phyloP scores from a whole-genome alignment of 1,139 yeast genomes.

The Geotrichum fermentans region DNA sequence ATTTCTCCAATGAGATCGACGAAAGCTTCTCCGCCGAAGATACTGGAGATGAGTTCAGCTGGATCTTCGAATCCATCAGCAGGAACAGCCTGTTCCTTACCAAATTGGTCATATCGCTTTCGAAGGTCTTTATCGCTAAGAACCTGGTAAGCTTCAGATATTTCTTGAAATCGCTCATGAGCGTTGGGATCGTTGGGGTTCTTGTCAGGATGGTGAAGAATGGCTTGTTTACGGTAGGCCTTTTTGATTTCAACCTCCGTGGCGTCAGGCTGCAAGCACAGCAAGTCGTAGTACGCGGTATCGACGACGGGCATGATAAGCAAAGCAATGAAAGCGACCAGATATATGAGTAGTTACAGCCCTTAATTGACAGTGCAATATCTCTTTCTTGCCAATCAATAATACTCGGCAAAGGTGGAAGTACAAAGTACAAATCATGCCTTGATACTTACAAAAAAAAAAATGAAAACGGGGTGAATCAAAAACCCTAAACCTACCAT shows the following conservation, averaged over 20 bases:
- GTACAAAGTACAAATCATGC: neutral
- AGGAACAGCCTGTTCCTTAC: slow-evolving; percentile 80
- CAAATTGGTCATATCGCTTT: slow-evolving; percentile 73
- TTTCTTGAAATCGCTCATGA: slow-evolving; percentile 54
- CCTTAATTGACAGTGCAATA: too few relatives aligned
- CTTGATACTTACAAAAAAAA: neutral
- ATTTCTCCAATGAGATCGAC: slow-evolving; percentile 85
- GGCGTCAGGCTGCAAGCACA: slow-evolving; percentile 66
- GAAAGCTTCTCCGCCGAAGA: slow-evolving; percentile 93
- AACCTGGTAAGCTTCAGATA: slow-evolving; percentile 46
- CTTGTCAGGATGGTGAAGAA: slow-evolving; percentile 90
- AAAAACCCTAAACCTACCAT: neutral
- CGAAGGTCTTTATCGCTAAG: slow-evolving; percentile 70
- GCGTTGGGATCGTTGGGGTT: slow-evolving; percentile 85
- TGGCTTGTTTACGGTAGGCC: slow-evolving; percentile 87
- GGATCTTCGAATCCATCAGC: slow-evolving; percentile 87
- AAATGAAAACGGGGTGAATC: neutral
- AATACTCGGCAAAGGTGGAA: too few relatives aligned
- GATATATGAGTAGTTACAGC: neutral
- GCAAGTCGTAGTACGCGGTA: slow-evolving; percentile 77
- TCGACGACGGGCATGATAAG: slow-evolving; percentile 61
- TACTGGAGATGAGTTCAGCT: slow-evolving; percentile 74
- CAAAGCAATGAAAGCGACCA: neutral
- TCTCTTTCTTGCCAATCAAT: too few relatives aligned
- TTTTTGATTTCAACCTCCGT: slow-evolving; percentile 80